These are phyloP conservation scores for Wickerhamomyces bovis DNA, from an alignment of 805 yeast genomes.

Conservation along the genomic window DNA sequence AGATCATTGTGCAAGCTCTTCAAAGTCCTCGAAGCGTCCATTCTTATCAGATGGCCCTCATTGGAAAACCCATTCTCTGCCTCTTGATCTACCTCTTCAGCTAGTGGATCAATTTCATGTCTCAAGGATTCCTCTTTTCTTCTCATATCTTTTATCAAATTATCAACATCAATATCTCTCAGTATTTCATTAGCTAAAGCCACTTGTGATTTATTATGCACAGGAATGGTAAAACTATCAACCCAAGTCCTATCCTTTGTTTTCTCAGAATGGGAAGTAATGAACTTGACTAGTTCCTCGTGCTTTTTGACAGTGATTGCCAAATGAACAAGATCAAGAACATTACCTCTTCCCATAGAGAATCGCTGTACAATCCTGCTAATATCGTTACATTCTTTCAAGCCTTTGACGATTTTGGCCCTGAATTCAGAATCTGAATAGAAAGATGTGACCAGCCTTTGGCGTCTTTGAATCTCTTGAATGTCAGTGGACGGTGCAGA, in stretches of 20 bases:
- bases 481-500: constrained; percentile 68
- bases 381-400: constrained; percentile 50
- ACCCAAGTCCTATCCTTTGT: background rate
- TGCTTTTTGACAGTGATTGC: constrained; percentile 34
- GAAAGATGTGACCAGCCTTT: constrained; percentile 42
- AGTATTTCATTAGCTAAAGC: constrained; percentile 38
- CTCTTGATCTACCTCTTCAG: background rate
- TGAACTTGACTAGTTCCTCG: constrained; percentile 24
- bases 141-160: constrained; percentile 6
- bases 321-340: constrained; percentile 38
- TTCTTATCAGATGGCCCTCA: constrained; percentile 7
- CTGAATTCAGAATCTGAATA: constrained; percentile 25
- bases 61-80: background rate
- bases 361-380: constrained; percentile 53
- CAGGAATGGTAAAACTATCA: constrained; percentile 7
- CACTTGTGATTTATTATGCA: constrained; percentile 27
- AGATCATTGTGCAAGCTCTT: constrained; percentile 14
- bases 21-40: constrained; percentile 7
- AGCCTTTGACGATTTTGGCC: constrained; percentile 27
- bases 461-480: constrained; percentile 50
- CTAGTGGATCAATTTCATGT: constrained; percentile 2
- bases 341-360: constrained; percentile 42
- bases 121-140: constrained; percentile 4
- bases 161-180: constrained; percentile 35
- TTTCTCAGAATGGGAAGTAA: constrained; percentile 1